These are phyloP conservation scores for Cercospora berteroae DNA, from an alignment of 2,329 filamentous ascomycete species.

Conservation along the genomic window DNA sequence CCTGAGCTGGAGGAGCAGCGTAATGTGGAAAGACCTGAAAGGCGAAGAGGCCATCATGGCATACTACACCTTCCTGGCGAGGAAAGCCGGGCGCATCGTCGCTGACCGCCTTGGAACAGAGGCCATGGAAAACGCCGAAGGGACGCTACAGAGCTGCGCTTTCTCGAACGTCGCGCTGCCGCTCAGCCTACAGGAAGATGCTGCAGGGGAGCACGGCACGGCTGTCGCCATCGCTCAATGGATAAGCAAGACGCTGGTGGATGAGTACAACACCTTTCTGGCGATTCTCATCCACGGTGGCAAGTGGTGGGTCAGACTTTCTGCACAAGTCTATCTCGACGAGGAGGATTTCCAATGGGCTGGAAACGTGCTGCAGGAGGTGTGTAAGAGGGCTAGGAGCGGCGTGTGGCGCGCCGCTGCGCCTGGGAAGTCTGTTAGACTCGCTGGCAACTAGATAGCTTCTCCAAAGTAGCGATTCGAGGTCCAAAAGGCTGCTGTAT, in stretches of 20 bases:
- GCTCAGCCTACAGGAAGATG: conserved; percentile 46
- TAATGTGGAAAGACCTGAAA: conserved; percentile 42
- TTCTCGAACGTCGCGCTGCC: conserved; percentile 75
- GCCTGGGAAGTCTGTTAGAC: background rate
- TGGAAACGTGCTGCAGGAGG: conserved; percentile 56
- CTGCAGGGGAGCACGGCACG: conserved; percentile 33
- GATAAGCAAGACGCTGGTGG: conserved; percentile 44
- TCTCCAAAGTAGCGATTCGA: too few species aligned
- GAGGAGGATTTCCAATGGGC: conserved; percentile 73
- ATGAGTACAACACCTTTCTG: conserved; percentile 70
- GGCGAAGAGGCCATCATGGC: conserved; percentile 67
- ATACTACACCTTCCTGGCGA: conserved; percentile 64
- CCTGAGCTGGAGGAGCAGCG: conserved; percentile 62
- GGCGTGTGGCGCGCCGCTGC: conserved; percentile 40
- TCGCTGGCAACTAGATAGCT: background rate
- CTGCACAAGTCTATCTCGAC: conserved; percentile 82
- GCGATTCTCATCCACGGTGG: conserved; percentile 61
- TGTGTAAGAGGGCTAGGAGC: conserved; percentile 54
- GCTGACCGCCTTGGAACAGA: conserved; percentile 62
- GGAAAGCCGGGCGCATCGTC: conserved; percentile 59
- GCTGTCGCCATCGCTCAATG: conserved; percentile 41
- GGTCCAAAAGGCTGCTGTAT: too few species aligned
- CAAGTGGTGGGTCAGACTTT: conserved; percentile 69
- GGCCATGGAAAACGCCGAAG: conserved; percentile 64
- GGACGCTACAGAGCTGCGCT: conserved; percentile 63